Percentiles rank a stretch among this genome's conserved stretches.
These are phyloP conservation scores for Candolleomyces efflorescens DNA, from an alignment of 768 basidiomycete genomes.

Conservation along the genomic window DNA sequence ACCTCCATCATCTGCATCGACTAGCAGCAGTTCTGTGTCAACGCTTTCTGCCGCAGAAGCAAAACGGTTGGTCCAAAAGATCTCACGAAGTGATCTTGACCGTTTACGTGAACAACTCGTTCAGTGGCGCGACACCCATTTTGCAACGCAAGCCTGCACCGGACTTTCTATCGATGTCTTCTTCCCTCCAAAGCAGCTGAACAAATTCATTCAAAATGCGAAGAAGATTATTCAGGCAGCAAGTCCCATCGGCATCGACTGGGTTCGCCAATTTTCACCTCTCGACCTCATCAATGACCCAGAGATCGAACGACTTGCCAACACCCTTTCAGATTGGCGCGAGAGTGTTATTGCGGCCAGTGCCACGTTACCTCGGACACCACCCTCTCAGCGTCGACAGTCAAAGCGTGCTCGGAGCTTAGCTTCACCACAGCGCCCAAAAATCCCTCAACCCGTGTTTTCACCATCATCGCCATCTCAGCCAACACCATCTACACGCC, in stretches of 20 bases:
- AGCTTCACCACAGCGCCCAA: background rate
- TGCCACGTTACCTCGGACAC: conserved; percentile 6
- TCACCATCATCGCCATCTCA: background rate
- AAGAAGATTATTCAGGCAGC: background rate
- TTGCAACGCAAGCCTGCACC: background rate
- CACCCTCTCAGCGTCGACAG: background rate
- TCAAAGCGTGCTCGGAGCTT: background rate
- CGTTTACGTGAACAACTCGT: background rate
- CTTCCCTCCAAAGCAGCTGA: conserved; percentile 3
- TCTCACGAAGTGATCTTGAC: background rate
- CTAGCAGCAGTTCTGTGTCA: background rate
- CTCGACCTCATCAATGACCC: background rate
- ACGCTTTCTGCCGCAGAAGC: background rate
- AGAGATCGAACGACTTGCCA: background rate
- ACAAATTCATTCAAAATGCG: background rate
- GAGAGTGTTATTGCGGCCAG: background rate
- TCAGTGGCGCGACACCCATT: background rate
- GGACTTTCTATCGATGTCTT: conserved; percentile 6
- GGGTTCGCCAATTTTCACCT: background rate
- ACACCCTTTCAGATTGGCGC: background rate
- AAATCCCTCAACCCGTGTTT: background rate
- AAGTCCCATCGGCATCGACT: background rate
- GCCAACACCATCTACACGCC: background rate
- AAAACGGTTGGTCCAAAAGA: background rate
- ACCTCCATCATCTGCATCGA: background rate